These are phyloP conservation scores for Proteromonas lacertae DNA, from an alignment of 352 stramenopile genomes.

Conservation along the genomic window DNA sequence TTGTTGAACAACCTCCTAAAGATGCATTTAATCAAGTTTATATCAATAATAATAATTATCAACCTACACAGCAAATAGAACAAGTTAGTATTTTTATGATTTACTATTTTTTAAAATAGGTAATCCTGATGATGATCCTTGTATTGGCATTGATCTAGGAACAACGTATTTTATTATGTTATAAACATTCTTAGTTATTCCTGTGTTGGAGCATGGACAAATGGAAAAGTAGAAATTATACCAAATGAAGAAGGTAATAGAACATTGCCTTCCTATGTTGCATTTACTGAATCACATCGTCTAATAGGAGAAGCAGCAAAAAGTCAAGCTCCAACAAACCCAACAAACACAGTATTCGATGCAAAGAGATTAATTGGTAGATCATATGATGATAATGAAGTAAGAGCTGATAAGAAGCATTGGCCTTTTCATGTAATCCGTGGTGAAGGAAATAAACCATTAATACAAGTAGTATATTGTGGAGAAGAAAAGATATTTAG, in stretches of 20 bases:
- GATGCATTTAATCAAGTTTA: no score
- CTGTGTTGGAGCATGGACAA: slow-evolving; percentile 41
- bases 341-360: slow-evolving; percentile 85
- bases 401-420: slow-evolving; percentile 64
- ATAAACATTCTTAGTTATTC: no score
- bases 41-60: no score
- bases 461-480: slow-evolving; percentile 8
- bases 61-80: no score
- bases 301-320: slow-evolving; percentile 86
- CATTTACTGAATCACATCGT: slow-evolving; percentile 57
- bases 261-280: slow-evolving; percentile 85
- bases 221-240: slow-evolving; percentile 85
- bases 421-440: slow-evolving; percentile 43
- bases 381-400: slow-evolving; percentile 48
- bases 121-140: slow-evolving; percentile 29
- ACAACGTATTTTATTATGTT: slow-evolving; percentile 59
- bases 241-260: slow-evolving; percentile 77
- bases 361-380: slow-evolving; percentile 77
- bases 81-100: no score
- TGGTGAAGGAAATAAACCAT: slow-evolving; percentile 9
- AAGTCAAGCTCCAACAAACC: slow-evolving; percentile 66
- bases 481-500: slow-evolving; percentile 10
- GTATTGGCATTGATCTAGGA: slow-evolving; percentile 61
- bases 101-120: no score
- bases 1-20: no score